Percentiles rank a stretch among this genome's conserved stretches.
Evolutionary conservation across 225 moss, liverwort and hornwort genomes (phyloP).

Genomic region (Ulota crispa): DNA sequence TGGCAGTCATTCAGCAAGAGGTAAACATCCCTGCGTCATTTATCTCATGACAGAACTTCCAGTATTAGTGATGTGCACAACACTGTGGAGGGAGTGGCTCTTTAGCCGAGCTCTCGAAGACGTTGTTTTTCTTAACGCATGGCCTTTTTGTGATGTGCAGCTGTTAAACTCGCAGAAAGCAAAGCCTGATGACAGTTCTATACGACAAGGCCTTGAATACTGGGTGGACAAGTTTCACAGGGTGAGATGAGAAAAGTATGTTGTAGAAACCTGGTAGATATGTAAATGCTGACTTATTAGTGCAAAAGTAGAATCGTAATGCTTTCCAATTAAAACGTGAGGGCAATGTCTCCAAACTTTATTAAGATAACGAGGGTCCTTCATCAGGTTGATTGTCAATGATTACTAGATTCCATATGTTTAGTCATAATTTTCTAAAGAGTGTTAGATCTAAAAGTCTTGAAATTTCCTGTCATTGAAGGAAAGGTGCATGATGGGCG

Average conservation of each 20-base stretch:
- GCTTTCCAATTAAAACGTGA: background rate
- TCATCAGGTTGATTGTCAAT: background rate
- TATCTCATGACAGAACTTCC: background rate
- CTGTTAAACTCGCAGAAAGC: slow-evolving; percentile 21
- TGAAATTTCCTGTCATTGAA: slow-evolving; percentile 32
- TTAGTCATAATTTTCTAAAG: background rate
- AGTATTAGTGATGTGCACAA: background rate
- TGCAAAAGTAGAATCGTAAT: background rate
- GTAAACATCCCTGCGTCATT: background rate
- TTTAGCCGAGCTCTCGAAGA: background rate
- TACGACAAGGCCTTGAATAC: slow-evolving; percentile 52
- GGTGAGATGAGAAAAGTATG: slow-evolving; percentile 44
- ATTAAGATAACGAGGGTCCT: background rate
- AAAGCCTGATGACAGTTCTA: slow-evolving; percentile 42
- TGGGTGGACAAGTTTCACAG: slow-evolving; percentile 89
- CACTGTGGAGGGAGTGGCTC: background rate
- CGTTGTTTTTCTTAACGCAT: background rate
- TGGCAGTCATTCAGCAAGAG: slow-evolving; percentile 47
- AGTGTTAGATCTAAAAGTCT: slow-evolving; percentile 19
- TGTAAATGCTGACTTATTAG: background rate
- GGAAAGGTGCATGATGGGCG: slow-evolving; percentile 42
- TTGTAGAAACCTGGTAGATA: slow-evolving; percentile 4
- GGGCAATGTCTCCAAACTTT: background rate
- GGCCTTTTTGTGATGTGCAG: slow-evolving; percentile 24
- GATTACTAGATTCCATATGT: background rate